Percentiles rank a stretch among this genome's conserved stretches.
phyloP scores from a whole-genome alignment of 1,284 basidiomycete genomes.

The Cutaneotrichosporon cavernicola region DNA sequence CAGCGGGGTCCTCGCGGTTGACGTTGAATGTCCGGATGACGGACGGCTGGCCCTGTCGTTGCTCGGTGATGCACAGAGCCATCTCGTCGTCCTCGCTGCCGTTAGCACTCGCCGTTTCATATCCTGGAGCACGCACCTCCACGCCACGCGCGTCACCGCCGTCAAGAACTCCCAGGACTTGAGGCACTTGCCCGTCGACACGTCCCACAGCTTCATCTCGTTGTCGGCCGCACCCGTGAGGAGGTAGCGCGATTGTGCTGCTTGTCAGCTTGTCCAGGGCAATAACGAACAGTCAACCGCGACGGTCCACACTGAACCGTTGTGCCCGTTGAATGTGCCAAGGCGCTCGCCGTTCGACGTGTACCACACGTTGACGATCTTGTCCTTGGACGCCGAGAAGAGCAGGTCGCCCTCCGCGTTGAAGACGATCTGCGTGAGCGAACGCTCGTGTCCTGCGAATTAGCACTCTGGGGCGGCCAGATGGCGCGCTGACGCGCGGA shows the following conservation, averaged over 20 bases:
- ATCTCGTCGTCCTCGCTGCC: conserved; percentile 79
- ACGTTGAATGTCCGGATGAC: conserved; percentile 70
- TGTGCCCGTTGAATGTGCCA: conserved; percentile 95
- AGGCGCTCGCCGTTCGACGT: conserved; percentile 98
- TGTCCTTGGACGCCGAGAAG: conserved; percentile 95
- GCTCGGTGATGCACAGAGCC: conserved; percentile 92
- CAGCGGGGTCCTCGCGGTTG: conserved; percentile 73
- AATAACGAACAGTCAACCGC: conserved; percentile 82
- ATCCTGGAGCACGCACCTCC: conserved; percentile 42
- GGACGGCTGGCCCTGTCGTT: conserved; percentile 83
- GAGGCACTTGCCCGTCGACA: conserved; percentile 84
- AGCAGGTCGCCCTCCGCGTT: conserved; percentile 94
- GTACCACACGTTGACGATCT: conserved; percentile 94
- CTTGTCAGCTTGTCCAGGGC: conserved; percentile 16
- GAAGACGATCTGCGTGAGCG: conserved; percentile 95
- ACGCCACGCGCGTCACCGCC: conserved; percentile 88
- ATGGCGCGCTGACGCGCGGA: not conserved
- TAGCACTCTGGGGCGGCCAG: not conserved
- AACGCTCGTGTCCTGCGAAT: conserved; percentile 85
- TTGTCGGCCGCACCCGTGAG: conserved; percentile 87
- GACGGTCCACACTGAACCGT: conserved; percentile 94
- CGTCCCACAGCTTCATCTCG: conserved; percentile 85
- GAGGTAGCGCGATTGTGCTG: conserved; percentile 80
- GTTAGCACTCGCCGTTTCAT: not conserved
- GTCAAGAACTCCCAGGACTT: conserved; percentile 97